Evolutionary conservation across 495 filamentous ascomycete genomes (phyloP).

Genomic region (Lepraria neglecta): DNA sequence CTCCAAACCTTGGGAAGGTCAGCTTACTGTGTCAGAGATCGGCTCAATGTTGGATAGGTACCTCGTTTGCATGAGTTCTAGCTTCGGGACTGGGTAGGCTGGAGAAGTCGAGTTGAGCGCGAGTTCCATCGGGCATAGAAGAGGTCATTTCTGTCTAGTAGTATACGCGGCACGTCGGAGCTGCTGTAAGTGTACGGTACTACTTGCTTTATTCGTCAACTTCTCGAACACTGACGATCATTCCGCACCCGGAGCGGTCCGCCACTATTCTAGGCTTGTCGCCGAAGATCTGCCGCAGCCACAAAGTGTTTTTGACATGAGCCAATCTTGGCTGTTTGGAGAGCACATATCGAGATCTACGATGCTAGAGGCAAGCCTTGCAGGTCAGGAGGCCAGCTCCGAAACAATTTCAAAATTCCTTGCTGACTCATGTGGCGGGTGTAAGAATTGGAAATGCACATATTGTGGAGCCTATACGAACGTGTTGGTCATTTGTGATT

Average conservation of each 20-base stretch:
- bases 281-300: conserved; percentile 4
- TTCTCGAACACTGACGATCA: not conserved
- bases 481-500: not conserved
- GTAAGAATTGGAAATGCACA: not conserved
- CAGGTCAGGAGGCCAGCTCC: not conserved
- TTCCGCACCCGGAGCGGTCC: not conserved
- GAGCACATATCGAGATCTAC: not conserved
- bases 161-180: not conserved
- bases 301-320: conserved; percentile 1
- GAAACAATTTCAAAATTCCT: not conserved
- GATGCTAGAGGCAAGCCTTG: not conserved
- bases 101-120: conserved; percentile 7
- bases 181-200: not conserved
- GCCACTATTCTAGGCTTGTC: not conserved
- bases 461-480: not conserved
- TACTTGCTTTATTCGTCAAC: not conserved
- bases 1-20: conserved; percentile 27
- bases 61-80: not conserved
- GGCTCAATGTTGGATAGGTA: not conserved
- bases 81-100: not conserved
- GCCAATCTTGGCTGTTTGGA: no score
- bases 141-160: conserved; percentile 7
- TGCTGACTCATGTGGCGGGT: conserved; percentile 11
- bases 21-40: conserved; percentile 8
- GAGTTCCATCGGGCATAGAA: not conserved